Evolutionary conservation across 352 stramenopile genomes (phyloP).

Genomic region (Phytophthora ohioensis): DNA sequence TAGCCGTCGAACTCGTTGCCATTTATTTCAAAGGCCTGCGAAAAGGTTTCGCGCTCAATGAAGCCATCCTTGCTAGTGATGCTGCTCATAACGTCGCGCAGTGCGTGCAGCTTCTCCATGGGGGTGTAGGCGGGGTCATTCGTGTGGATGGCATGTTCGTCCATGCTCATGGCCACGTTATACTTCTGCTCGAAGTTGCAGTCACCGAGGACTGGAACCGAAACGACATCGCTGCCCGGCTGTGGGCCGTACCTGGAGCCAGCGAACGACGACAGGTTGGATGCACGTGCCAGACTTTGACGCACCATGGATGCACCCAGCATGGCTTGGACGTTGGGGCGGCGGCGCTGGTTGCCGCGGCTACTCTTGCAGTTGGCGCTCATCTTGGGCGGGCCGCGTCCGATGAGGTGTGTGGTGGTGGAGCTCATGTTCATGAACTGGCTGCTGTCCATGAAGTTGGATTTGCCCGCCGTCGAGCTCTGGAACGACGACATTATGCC

Average conservation of each 20-base stretch:
- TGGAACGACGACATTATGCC: slow-evolving; percentile 36
- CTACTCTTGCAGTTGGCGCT: slow-evolving; percentile 47
- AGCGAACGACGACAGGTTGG: slow-evolving; percentile 47
- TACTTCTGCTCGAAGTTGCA: slow-evolving; percentile 77
- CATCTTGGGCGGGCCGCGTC: slow-evolving; percentile 22
- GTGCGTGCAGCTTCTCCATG: slow-evolving; percentile 68
- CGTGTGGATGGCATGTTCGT: slow-evolving; percentile 34
- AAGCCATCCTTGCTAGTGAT: slow-evolving; percentile 72
- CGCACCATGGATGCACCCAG: slow-evolving; percentile 70
- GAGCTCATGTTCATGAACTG: slow-evolving; percentile 58
- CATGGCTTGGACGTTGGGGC: slow-evolving; percentile 73
- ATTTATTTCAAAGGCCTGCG: slow-evolving; percentile 74
- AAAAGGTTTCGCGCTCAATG: slow-evolving; percentile 82
- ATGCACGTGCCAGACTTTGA: slow-evolving; percentile 58
- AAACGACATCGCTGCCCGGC: slow-evolving; percentile 56
- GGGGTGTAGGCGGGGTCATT: slow-evolving; percentile 46
- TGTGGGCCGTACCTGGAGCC: slow-evolving; percentile 65
- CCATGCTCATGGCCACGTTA: slow-evolving; percentile 69
- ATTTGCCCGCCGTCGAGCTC: slow-evolving; percentile 31
- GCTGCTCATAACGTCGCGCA: slow-evolving; percentile 79
- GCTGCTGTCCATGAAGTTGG: slow-evolving; percentile 70
- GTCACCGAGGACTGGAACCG: slow-evolving; percentile 74
- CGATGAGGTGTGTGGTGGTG: slow-evolving; percentile 47
- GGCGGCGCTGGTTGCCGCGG: slow-evolving; percentile 42
- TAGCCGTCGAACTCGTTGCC: slow-evolving; percentile 67